Base-by-base conservation (phyloP, 176 grass and related monocot genomes). In the Avena atlantica region DNA sequence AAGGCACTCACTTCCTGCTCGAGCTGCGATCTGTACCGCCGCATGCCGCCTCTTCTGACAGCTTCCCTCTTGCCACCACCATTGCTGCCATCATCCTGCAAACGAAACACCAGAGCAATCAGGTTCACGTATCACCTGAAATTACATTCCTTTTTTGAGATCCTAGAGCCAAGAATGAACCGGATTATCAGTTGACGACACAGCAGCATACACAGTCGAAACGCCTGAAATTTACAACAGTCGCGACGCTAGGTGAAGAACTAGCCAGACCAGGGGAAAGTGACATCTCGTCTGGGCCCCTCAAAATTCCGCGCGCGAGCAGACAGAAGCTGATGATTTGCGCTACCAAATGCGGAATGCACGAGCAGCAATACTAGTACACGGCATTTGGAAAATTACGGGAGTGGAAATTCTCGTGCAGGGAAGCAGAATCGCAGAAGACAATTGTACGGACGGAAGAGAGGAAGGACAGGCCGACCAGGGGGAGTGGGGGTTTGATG, bases 1-100 rank as follows among this genome's bases (percentile, higher is more conserved):
- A 40, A 0, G 16, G 19, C 42, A 92, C 91, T 82, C 64, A 98
- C 96, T 65, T 98, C 96, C 78, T 87, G 76, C 88, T 98, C 90
- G 8, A 98, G 93, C 79, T 94, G 92, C 65, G 76, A 91, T 76
- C 88, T 92, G 78, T 98, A 94, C 20, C 15, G 76, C 77, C 63
- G 88, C 89, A 89, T 91, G 53, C 76, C 84, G 34, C 53, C 47
- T 25, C 42, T 70, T 88, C 56, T 21, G 23, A n/a, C 78, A 21
- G 74, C 91, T 86, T 87, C 92, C 60, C 40, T 91, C 63, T 70
- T 88, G 72, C 68, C 86, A 64, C 71, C 67, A 6, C 42, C 79
- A 74, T 81, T 88, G 84, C 70, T 91, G 79, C 77, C 83, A 53
- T 86, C 90, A 86, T 87, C 93, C 96, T 98, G 12, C 24, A 78